Percentiles rank a stretch among this genome's conserved stretches.
Conservation (phyloP, 78 protist genomes). For the Emiliania huxleyi region DNA sequence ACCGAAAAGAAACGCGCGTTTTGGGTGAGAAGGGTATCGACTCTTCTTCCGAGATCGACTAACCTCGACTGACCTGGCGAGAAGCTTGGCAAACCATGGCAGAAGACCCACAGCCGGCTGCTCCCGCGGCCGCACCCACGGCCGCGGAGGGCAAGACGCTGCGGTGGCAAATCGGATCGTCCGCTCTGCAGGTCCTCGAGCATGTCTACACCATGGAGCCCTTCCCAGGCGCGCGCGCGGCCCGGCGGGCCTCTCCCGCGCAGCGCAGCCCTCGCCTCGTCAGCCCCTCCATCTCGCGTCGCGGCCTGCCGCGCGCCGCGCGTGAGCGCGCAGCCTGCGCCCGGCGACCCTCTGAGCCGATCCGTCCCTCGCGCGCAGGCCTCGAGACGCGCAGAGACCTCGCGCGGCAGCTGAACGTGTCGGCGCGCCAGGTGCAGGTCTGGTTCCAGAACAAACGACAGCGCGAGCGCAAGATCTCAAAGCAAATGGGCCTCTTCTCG, state of each 20-base stretch:
- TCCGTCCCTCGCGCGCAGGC: not conserved
- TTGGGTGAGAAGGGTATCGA: no score
- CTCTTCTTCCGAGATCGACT: no score
- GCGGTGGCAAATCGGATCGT: slow-evolving; percentile 7
- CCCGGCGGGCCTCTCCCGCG: not conserved
- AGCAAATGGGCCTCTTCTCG: not conserved
- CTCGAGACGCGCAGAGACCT: not conserved
- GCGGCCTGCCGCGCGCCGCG: no score
- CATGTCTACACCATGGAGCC: slow-evolving; percentile 8
- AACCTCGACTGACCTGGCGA: no score
- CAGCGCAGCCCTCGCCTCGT: no score
- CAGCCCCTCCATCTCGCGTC: no score
- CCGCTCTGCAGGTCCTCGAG: not conserved
- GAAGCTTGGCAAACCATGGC: no score
- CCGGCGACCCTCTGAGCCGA: not conserved
- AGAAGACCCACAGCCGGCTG: no score
- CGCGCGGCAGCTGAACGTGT: not conserved
- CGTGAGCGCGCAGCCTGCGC: no score
- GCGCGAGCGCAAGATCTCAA: not conserved
- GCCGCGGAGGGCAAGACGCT: not conserved
- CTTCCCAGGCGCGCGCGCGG: not conserved
- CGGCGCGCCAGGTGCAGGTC: slow-evolving; percentile 3
- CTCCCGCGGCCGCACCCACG: no score
- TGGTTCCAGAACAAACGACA: slow-evolving; percentile 23
- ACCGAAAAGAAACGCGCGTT: no score